Percentiles rank a stretch among this genome's conserved stretches.
Conservation (phyloP, 345 rosid species). For the Euphorbia tirucalli region DNA sequence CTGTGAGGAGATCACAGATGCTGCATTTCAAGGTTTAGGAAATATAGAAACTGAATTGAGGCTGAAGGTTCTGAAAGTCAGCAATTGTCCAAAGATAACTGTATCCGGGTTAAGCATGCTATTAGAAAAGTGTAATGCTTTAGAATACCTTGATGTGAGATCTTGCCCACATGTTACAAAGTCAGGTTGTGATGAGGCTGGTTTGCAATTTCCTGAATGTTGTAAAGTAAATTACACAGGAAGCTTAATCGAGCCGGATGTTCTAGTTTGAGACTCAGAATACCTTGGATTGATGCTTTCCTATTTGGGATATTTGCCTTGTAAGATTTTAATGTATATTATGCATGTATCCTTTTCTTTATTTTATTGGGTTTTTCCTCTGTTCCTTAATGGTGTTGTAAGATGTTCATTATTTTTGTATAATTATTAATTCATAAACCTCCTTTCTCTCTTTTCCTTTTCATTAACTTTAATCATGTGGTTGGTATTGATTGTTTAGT, state of each 20-base stretch:
- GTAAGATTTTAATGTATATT: constrained; percentile 21
- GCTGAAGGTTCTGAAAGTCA: constrained; percentile 69
- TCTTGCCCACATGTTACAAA: constrained; percentile 75
- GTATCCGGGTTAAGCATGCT: constrained; percentile 63
- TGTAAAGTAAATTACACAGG: constrained; percentile 82
- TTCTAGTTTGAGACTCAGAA: constrained; percentile 35
- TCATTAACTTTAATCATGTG: no score
- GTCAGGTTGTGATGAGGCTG: constrained; percentile 76
- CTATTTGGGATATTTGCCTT: no score
- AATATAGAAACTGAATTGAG: constrained; percentile 30
- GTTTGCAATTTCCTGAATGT: constrained; percentile 57
- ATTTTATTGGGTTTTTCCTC: background rate
- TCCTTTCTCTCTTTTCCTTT: background rate
- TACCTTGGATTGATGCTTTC: background rate
- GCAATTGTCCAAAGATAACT: constrained; percentile 72
- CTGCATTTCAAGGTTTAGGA: constrained; percentile 50
- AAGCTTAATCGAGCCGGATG: constrained; percentile 63
- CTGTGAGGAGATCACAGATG: constrained; percentile 82
- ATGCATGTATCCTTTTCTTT: constrained; percentile 1
- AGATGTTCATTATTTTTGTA: constrained; percentile 3
- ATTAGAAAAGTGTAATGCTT: constrained; percentile 56
- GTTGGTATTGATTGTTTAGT: no score
- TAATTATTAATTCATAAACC: background rate
- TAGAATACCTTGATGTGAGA: constrained; percentile 81
- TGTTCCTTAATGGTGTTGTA: constrained; percentile 1